Base-by-base conservation (phyloP, 1,284 basidiomycete genomes). In the Trichosporon faecale region DNA sequence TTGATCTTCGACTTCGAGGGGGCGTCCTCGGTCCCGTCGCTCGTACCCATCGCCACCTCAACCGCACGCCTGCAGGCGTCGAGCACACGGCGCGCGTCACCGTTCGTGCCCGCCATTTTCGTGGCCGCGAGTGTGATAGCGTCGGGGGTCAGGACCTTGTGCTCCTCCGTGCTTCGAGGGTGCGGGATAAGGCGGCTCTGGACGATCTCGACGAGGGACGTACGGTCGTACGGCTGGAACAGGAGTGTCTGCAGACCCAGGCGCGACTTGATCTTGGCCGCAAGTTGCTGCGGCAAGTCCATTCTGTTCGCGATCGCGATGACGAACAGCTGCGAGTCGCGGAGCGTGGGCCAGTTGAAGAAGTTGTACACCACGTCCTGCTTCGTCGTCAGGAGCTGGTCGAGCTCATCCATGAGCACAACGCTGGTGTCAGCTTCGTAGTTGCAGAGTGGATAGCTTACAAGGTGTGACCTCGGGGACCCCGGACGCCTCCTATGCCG, bases 311-410 rank as follows among this genome's bases (percentile, higher is more conserved):
- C 97, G 0, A 99, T 95, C 0, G 97, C 97, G 67, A 99, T 88
- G 1, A 99, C 96, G 66, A 98, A 90, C 16, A 99, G 87, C 78
- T 92, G 91, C 68, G 92, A 93, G 16, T 90, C 90, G 0, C 89
- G 87, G 70, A 96, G 86, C 11, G 94, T 95, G 0, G 96, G 97
- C 96, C 97, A 99, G 81, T 98, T 98, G 88, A 99, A 99, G 84
- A 99, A 96, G 81, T 98, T 98, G 85, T 99, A 99, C 52, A 99
- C 92, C 2, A 99, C 96, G 75, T 98, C 95, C 83, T 99, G 96
- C 79, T 97, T 96, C 25, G 91, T 86, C 0, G 96, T 98, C 73
- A 99, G 89, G 37, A 99, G 87, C 81, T 98, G 96, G 83, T 99
- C 96, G 1, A 99, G 87, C 83, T 99, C 96, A 80, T 99, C 96